These are phyloP conservation scores for Leccinum arenicola DNA, from an alignment of 768 basidiomycete genomes.

Conservation along the genomic window DNA sequence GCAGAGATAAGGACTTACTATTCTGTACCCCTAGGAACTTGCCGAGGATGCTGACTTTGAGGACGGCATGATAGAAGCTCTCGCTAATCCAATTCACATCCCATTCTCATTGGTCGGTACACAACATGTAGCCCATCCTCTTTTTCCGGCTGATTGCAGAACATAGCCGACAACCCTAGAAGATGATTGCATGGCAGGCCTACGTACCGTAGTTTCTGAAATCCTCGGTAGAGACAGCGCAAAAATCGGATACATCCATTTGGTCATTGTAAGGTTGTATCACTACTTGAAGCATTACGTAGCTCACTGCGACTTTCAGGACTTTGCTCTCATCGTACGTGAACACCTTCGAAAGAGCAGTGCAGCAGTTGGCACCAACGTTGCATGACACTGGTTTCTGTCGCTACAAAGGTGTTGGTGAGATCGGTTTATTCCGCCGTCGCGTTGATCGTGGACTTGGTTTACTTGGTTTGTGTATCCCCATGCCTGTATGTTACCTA, in stretches of 20 bases:
- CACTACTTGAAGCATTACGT: not conserved
- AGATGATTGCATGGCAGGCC: constrained; percentile 18
- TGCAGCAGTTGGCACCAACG: not conserved
- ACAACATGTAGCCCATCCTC: not conserved
- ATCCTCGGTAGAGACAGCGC: constrained; percentile 16
- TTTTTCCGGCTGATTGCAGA: constrained; percentile 5
- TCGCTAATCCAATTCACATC: not conserved
- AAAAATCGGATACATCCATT: constrained; percentile 17
- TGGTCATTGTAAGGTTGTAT: constrained; percentile 18
- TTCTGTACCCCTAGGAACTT: constrained; percentile 10
- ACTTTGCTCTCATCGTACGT: constrained; percentile 22
- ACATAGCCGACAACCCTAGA: constrained; percentile 12
- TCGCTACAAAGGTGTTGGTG: not conserved
- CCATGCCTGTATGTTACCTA: constrained; percentile 5
- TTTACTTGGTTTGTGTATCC: constrained; percentile 6
- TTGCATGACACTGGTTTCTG: not conserved
- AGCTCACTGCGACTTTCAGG: constrained; percentile 15
- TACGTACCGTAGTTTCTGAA: constrained; percentile 21
- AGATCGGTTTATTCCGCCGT: not conserved
- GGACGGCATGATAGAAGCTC: not conserved
- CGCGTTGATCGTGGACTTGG: constrained; percentile 6
- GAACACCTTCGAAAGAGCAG: constrained; percentile 5
- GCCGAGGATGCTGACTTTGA: constrained; percentile 10
- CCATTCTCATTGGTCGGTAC: constrained; percentile 17
- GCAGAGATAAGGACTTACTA: constrained; percentile 5